Conservation (phyloP, 352 stramenopile species). For the Phytopythium vexans region DNA sequence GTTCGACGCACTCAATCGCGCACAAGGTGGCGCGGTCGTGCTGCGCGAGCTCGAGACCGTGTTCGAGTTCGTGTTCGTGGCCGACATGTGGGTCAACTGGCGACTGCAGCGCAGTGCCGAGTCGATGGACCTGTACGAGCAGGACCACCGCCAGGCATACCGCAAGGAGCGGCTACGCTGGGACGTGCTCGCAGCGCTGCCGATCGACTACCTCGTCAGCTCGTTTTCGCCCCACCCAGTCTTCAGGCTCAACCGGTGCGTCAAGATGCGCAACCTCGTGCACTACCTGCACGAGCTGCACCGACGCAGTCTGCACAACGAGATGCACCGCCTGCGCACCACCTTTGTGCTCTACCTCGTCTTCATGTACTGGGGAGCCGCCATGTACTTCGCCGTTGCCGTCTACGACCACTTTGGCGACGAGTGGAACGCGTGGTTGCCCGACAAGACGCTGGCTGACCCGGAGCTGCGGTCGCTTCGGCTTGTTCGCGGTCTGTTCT, state of each 20-base stretch:
- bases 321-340: conserved; percentile 49
- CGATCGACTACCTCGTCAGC: conserved; percentile 41
- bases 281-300: conserved; percentile 65
- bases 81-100: conserved; percentile 64
- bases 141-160: conserved; percentile 38
- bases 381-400: conserved; percentile 49
- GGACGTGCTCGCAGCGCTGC: conserved; percentile 41
- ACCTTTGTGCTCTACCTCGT: conserved; percentile 45
- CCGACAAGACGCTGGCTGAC: conserved; percentile 25
- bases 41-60: conserved; percentile 32
- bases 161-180: conserved; percentile 36
- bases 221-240: conserved; percentile 23
- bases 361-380: conserved; percentile 64
- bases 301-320: conserved; percentile 53
- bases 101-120: conserved; percentile 24
- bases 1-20: conserved; percentile 25
- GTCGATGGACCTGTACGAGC: conserved; percentile 58
- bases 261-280: conserved; percentile 47
- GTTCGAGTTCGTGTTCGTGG: conserved; percentile 48
- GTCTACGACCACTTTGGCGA: conserved; percentile 40
- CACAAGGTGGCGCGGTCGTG: conserved; percentile 8
- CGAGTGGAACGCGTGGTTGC: conserved; percentile 50
- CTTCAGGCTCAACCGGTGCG: conserved; percentile 41
- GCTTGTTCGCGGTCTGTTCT: conserved; percentile 53
- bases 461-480: conserved; percentile 30